Base-by-base conservation (phyloP, 768 basidiomycete genomes). In the Russula sp. region DNA sequence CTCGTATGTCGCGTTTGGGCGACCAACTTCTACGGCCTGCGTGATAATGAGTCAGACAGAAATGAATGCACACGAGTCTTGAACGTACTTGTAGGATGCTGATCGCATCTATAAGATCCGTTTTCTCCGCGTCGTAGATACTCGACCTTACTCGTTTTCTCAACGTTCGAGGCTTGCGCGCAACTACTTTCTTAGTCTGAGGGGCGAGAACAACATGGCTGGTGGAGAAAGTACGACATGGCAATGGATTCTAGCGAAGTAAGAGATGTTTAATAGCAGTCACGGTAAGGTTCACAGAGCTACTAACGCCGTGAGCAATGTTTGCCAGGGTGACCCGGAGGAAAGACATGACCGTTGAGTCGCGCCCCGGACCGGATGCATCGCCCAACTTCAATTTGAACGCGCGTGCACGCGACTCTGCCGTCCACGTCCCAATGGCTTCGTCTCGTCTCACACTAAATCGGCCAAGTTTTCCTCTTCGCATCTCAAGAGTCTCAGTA, bases 1-100 rank as follows among this genome's bases (percentile, higher is more conserved):
- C 68, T 93, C 91, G 71, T 90, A 91, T 4, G 87, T 87, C 5
- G 89, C 80, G 57, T 80, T 80, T 5, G 92, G 88, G 55, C 82
- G 83, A 6, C 87, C 80, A 54, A 94, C 87, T 73, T 94, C 91
- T 8, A 94, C 85, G 14, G 94, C 85, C 94, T 97, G 66, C 6
- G 35, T 31, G 10, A 32, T 4, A 10, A 59, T 44, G 9, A 45
- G 57, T 42, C 66, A 9, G 13, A 48, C 32, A 31, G 37, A 64
- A 20, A 55, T 18, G 14, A 56, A 65, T 70, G 89, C 88, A 14
- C 42, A 32, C 6, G 32, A 35, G 31, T 34, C 1, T 10, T 40
- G 42, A 44, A 55, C 63, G 10, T 40, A 64, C 63, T 62, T 88
- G 85, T 64, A 92, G 77, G 44, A 90, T 85, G 18, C 79, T 73